Evolutionary conservation across 73 alveolate species (phyloP), one percentile per base, ranked within the genome.

Genomic region (Paramecium bursaria): DNA sequence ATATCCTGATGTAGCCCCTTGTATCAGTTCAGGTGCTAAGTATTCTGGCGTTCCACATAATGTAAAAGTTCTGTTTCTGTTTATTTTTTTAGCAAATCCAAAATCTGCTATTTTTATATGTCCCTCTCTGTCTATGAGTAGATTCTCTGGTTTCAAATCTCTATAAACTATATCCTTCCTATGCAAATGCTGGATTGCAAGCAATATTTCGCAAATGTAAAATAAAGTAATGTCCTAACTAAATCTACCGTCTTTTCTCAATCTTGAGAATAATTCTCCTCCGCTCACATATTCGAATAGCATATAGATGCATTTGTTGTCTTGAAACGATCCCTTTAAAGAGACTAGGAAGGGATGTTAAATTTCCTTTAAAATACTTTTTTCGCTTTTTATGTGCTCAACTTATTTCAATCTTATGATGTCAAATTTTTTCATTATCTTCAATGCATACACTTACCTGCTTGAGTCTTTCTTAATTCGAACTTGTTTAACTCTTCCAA

Each of bases 401-500:
- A 89, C 90, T 44, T 97, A 95, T 48, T 95, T 95, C 74, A 94
- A 88, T 75, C 95, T 85, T 15, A 97, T 91, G 53, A 97, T 94
- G 85, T 91, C 97, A 25, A 95, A 88, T 85, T 97, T 97, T 94
- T 94, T 94, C 60, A 95, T 93, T 79, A 96, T 91, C 87, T 97
- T 97, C 49, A 97, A 87, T 9, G 99, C 99, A 86, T 87, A 90
- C 4, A 95, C 97, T 73, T 94, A 92, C 26, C 87, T 48, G 42
- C 74, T 79, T 22, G 88, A 47, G 30, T 67, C 82, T 0, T 75
- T 80, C 55, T 90, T 93, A 60, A 88, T 94, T 29, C 88, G 94
- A 33, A 95, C 98, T 57, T 95, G 90, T 67, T 97, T 88, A 3
- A 97, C 99, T 85, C 97, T 91, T n/a, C 99, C 98, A 79, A 88